Conservation (phyloP, 2,329 filamentous ascomycete genomes). For the Cladosporium sp. region DNA sequence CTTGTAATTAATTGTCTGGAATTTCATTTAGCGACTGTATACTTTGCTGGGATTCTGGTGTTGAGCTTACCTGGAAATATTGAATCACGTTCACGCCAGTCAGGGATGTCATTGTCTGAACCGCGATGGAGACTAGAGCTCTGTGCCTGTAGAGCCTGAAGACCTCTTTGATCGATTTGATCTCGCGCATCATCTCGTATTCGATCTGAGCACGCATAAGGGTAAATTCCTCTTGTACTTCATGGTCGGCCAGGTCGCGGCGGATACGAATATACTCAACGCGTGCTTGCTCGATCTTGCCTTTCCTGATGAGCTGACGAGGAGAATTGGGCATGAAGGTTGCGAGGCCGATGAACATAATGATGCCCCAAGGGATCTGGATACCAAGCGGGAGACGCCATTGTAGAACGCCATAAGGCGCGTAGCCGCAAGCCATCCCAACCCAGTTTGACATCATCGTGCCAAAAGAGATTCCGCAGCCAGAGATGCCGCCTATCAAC, state of each 20-base stretch:
- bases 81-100: conserved; percentile 58
- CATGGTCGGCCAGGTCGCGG: conserved; percentile 67
- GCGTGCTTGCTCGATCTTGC: conserved; percentile 62
- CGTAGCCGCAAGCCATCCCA: conserved; percentile 63
- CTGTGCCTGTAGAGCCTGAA: conserved; percentile 50
- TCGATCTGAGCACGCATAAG: conserved; percentile 48
- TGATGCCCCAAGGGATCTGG: conserved; percentile 76
- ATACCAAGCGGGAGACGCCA: conserved; percentile 79
- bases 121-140: conserved; percentile 51
- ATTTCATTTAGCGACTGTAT: background rate
- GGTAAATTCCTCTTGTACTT: conserved; percentile 51
- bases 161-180: conserved; percentile 50
- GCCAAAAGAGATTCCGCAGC: conserved; percentile 79
- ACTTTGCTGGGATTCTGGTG: background rate
- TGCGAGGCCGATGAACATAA: conserved; percentile 67
- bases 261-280: conserved; percentile 63
- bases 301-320: conserved; percentile 78
- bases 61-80: conserved; percentile 20
- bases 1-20: conserved; percentile 49
- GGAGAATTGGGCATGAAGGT: conserved; percentile 79
- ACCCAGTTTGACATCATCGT: conserved; percentile 62
- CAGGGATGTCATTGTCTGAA: conserved; percentile 55
- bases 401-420: conserved; percentile 58
- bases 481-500: conserved; percentile 75
- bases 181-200: conserved; percentile 55